Evolutionary conservation across 331 rosid species (phyloP), one percentile per base, ranked within the genome.

Genomic region (Ulmus americana): DNA sequence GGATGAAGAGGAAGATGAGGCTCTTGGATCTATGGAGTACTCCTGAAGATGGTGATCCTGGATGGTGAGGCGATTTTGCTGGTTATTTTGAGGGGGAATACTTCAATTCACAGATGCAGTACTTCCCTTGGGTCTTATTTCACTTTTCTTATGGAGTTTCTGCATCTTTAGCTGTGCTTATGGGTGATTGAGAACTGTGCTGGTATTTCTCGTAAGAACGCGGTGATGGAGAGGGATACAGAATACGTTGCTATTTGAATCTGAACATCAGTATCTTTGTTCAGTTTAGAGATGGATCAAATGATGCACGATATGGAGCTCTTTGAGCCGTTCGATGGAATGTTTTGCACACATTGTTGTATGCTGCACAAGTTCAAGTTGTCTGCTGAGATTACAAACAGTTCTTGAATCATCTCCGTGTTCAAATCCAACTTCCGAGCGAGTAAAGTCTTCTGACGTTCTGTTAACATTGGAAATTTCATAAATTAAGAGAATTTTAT

Each of bases 1-100:
- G 0, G 87, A 88, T 3, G 95, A 86, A 6, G 94, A 80, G 40
- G 95, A 86, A 6, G 95, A 88, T 40, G 95, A 85, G 42, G 82
- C 79, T 60, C 52, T 69, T 57, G 79, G 20, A 0, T 69, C 71
- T 12, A 72, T 84, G 70, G 86, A 77, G 78, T 85, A 77, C 82
- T 28, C 83, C 58, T 2, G 74, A 74, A 61, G 84, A 64, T 20
- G 64, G 47, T 74, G 80, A 74, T 54, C 77, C 74, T 74, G 67
- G 57, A 42, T 64, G 45, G 45, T 22, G 47, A 68, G 53, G 70
- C 61, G 51, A 28, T 50, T 15, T 28, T 39, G 55, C 47, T 64
- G 42, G 59, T 38, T n/a, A 22, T 40, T 28, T 28, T 49, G 56
- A 10, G 62, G 68, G 35, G 9, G 75, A n/a, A 44, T 58, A 10